A percentile compares a stretch with the other conserved stretches of the same genome.
phyloP scores from a whole-genome alignment of 2,329 filamentous ascomycete genomes.

The Ophiostoma sp. region DNA sequence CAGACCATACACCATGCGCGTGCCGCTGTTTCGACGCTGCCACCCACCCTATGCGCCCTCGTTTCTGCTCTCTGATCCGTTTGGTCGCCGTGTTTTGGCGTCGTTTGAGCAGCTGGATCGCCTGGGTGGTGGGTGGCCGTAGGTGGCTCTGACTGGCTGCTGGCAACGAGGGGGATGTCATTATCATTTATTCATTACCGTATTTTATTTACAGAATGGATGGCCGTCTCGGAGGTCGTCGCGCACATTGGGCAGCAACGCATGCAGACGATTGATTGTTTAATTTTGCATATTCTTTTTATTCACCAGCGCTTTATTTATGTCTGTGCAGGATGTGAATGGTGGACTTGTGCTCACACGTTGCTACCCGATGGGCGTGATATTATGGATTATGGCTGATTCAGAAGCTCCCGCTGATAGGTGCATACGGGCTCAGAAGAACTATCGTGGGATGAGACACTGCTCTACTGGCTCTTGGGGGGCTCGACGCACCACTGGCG shows the following conservation, averaged over 20 bases:
- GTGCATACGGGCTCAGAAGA: no score
- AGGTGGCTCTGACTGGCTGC: not conserved
- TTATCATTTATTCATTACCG: no score
- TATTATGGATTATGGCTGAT: no score
- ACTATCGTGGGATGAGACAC: not conserved
- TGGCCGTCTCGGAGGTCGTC: conserved; percentile 4
- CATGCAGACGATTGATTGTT: not conserved
- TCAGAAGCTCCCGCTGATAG: no score
- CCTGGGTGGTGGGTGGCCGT: not conserved
- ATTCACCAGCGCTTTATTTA: not conserved
- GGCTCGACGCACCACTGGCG: not conserved
- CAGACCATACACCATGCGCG: not conserved
- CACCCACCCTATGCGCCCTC: not conserved
- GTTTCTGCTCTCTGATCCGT: not conserved
- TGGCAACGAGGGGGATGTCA: no score
- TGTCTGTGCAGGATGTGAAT: not conserved
- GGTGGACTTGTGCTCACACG: not conserved
- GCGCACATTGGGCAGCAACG: conserved; percentile 10
- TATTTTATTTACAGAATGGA: no score
- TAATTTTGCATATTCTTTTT: not conserved
- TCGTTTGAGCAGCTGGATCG: not conserved
- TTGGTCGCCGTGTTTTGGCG: not conserved
- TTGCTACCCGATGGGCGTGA: not conserved
- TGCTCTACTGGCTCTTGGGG: not conserved
- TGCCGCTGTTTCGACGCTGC: not conserved